phyloP scores from a whole-genome alignment of 805 yeast species.

The Schwanniomyces vanrijiae region DNA sequence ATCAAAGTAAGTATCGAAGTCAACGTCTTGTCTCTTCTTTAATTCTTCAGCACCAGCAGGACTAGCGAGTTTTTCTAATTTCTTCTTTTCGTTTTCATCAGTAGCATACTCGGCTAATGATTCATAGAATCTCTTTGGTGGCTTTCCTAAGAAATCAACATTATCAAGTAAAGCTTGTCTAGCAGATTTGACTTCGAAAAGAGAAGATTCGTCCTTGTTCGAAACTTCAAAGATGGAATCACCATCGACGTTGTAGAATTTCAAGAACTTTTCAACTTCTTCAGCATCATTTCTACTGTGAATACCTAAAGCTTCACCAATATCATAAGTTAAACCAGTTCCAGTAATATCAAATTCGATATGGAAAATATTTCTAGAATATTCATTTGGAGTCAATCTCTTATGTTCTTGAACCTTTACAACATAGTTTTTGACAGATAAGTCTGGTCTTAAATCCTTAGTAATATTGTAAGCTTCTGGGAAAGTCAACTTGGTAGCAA shows the following conservation, averaged over 20 bases:
- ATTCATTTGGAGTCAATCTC: constrained; percentile 85
- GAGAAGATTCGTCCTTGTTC: constrained; percentile 57
- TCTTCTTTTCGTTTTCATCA: constrained; percentile 63
- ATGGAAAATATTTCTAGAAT: constrained; percentile 94
- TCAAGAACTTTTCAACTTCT: constrained; percentile 67
- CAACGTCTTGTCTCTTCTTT: constrained; percentile 82
- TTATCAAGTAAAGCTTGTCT: constrained; percentile 79
- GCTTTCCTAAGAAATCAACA: constrained; percentile 89
- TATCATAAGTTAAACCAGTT: constrained; percentile 86
- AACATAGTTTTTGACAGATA: constrained; percentile 79
- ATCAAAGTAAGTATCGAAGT: constrained; percentile 78
- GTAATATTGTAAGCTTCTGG: constrained; percentile 69
- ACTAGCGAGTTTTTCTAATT: constrained; percentile 63
- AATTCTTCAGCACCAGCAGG: constrained; percentile 83
- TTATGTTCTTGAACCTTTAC: constrained; percentile 90
- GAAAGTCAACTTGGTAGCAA: constrained; percentile 74
- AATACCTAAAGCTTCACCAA: constrained; percentile 95
- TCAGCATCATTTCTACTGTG: constrained; percentile 81
- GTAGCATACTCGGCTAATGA: constrained; percentile 70
- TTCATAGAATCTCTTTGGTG: constrained; percentile 93
- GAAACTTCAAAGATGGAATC: constrained; percentile 70
- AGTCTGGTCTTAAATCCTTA: constrained; percentile 79
- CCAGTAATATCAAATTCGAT: constrained; percentile 90
- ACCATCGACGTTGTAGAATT: constrained; percentile 69
- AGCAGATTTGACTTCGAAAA: constrained; percentile 74